Evolutionary conservation across 2,329 filamentous ascomycete genomes (phyloP).

Genomic region (Clonostachys solani): DNA sequence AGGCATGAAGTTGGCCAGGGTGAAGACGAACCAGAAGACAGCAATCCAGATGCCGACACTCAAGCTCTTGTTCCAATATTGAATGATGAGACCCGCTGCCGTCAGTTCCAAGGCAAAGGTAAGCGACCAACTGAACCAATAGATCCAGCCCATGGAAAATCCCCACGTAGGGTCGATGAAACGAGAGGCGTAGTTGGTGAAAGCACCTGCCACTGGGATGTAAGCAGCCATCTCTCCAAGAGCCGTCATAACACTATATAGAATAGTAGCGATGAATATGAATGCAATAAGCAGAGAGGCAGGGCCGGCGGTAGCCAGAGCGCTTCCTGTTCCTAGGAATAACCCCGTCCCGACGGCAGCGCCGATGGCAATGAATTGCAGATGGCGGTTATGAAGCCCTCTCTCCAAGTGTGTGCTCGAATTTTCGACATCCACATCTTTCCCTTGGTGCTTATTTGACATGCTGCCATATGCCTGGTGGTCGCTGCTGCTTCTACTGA

Average conservation of each 20-base stretch:
- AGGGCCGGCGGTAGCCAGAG: conserved; percentile 60
- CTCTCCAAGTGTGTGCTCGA: conserved; percentile 13
- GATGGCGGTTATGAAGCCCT: conserved; percentile 23
- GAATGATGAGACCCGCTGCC: conserved; percentile 68
- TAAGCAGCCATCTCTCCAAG: conserved; percentile 73
- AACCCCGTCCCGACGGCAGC: conserved; percentile 73
- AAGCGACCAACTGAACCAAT: conserved; percentile 75
- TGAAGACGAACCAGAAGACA: conserved; percentile 70
- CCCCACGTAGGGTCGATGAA: conserved; percentile 71
- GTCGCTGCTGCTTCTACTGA: too few relatives aligned
- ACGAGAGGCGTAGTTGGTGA: conserved; percentile 71
- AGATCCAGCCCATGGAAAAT: conserved; percentile 79
- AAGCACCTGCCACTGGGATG: conserved; percentile 72
- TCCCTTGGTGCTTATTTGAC: too few relatives aligned
- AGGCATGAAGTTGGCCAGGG: conserved; percentile 64
- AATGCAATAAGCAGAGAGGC: conserved; percentile 65
- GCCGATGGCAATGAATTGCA: conserved; percentile 47
- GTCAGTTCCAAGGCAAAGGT: conserved; percentile 72
- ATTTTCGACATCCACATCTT: too few relatives aligned
- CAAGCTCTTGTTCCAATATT: conserved; percentile 64
- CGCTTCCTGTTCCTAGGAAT: conserved; percentile 63
- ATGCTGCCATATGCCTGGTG: too few relatives aligned
- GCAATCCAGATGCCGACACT: conserved; percentile 69
- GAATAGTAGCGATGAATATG: conserved; percentile 64
- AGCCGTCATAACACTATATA: conserved; percentile 71